Evolutionary conservation across 2,329 filamentous ascomycete genomes (phyloP), one percentile per base, ranked within the genome.

Genomic region (Botrytis byssoidea): DNA sequence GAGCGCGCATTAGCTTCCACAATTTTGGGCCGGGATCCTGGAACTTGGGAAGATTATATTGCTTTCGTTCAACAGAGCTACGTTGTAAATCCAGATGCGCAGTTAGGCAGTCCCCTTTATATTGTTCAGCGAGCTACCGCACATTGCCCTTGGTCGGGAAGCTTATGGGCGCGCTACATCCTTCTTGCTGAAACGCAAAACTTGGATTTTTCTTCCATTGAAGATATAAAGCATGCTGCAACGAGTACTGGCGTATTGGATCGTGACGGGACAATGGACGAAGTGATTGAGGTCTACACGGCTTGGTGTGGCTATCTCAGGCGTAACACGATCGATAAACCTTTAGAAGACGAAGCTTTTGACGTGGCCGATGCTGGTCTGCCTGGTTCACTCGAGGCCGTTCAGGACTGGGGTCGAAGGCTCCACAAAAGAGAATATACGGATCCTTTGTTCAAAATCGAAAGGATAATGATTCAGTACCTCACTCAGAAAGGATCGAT

Each of bases 251-350:
- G 94, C 14, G 86, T 97, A 60, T 86, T 98, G 8, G 94, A 97
- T 81, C 91, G 92, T 76, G 91, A 94, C 75, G 95, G 94, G 37
- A 69, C 55, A 22, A 92, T 98, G 87, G 90, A 94, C 68, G 93
- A 95, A 77, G 90, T 98, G 46, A 88, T 98, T 74, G 94, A 97
- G 79, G 93, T 98, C 80, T 94, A 98, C 80, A 90, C 93, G 71
- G 92, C 95, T 0, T 99, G 96, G 96, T 98, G 95, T 80, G 94
- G 94, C 68, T 98, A 95, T 78, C 87, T 99, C 32, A 94, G 95
- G 77, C 92, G 96, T 37, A 91, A 91, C 67, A 94, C 95, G 29
- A 94, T 97, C 84, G 86, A 90, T 73, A 86, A 89, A 1, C 89
- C 90, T 74, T 90, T 92, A 1, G 89, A 89, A 1, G 93, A 95